Conservation (phyloP, 2,329 filamentous ascomycete genomes). For the Neophaeococcomyces aloes region DNA sequence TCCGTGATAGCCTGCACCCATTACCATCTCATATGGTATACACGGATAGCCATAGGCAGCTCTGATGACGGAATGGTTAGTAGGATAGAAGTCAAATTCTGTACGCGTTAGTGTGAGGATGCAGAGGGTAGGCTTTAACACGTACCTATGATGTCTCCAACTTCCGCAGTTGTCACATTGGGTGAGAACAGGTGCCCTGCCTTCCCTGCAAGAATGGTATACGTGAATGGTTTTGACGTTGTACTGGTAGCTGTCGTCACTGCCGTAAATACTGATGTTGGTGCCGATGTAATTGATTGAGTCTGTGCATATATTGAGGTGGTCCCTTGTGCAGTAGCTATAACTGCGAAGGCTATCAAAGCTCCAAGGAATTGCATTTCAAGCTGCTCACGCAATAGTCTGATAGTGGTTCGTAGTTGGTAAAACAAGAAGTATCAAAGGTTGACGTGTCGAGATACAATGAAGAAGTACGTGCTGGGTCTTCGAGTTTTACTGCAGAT, state of each 20-base stretch:
- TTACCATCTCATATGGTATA: slow-evolving; percentile 45
- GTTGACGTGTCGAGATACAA: no score
- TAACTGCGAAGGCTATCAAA: neutral
- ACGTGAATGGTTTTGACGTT: slow-evolving; percentile 14
- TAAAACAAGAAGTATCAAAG: no score
- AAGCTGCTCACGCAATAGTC: neutral
- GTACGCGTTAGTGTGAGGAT: neutral
- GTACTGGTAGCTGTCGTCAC: slow-evolving; percentile 9
- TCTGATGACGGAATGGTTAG: slow-evolving; percentile 54
- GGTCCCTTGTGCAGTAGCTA: neutral
- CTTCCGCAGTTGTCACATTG: slow-evolving; percentile 15
- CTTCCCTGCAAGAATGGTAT: slow-evolving; percentile 15
- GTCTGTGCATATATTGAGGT: neutral
- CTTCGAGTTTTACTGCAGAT: no score
- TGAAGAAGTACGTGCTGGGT: no score
- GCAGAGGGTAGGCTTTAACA: neutral
- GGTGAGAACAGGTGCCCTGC: slow-evolving; percentile 18
- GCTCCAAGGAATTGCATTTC: neutral
- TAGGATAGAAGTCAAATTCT: slow-evolving; percentile 50
- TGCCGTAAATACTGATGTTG: neutral
- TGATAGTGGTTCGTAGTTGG: no score
- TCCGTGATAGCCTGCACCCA: slow-evolving; percentile 37
- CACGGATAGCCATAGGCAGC: slow-evolving; percentile 52
- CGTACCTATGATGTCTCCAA: slow-evolving; percentile 18
- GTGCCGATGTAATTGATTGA: neutral